phyloP scores from a whole-genome alignment of 2,329 filamentous ascomycete genomes.

The Plectosphaerella plurivora region DNA sequence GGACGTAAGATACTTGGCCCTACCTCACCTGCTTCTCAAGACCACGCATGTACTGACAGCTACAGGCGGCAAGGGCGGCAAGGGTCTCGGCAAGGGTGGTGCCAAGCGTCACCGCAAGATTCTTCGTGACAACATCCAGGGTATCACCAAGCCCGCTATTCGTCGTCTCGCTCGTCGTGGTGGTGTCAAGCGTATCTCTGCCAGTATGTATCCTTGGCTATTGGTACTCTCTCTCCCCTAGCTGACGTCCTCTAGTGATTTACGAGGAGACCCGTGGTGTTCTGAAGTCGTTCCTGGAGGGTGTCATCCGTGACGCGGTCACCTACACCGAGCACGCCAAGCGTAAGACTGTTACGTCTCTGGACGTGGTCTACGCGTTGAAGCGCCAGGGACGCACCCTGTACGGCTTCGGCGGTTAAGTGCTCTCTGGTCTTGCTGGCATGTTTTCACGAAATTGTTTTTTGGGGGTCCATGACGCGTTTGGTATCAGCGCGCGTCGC shows the following conservation, averaged over 20 bases:
- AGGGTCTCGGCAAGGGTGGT: slow-evolving; percentile 96
- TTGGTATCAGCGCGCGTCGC: slow-evolving; percentile 1
- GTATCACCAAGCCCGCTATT: slow-evolving; percentile 98
- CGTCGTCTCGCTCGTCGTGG: slow-evolving; percentile 97
- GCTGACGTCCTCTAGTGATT: slow-evolving; percentile 49
- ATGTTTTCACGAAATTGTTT: slow-evolving; percentile 31
- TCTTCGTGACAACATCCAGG: slow-evolving; percentile 98
- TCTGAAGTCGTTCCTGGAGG: slow-evolving; percentile 74
- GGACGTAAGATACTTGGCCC: slow-evolving; percentile 55
- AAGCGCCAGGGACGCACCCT: slow-evolving; percentile 72
- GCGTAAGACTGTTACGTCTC: slow-evolving; percentile 73
- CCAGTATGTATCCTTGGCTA: slow-evolving; percentile 55
- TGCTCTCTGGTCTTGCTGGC: slow-evolving; percentile 12
- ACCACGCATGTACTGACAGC: not conserved
- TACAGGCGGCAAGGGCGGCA: slow-evolving; percentile 87
- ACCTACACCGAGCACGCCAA: slow-evolving; percentile 79
- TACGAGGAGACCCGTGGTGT: slow-evolving; percentile 76
- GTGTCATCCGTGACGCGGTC: slow-evolving; percentile 72
- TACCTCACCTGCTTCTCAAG: not conserved
- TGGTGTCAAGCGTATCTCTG: slow-evolving; percentile 99
- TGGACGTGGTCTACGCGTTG: slow-evolving; percentile 64
- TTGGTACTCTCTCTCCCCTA: slow-evolving; percentile 2
- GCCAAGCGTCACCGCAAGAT: slow-evolving; percentile 99
- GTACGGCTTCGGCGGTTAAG: slow-evolving; percentile 87
- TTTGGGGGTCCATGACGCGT: slow-evolving; percentile 13